Evolutionary conservation across 1,284 basidiomycete species (phyloP).

Genomic region (Vanrija pseudolonga): DNA sequence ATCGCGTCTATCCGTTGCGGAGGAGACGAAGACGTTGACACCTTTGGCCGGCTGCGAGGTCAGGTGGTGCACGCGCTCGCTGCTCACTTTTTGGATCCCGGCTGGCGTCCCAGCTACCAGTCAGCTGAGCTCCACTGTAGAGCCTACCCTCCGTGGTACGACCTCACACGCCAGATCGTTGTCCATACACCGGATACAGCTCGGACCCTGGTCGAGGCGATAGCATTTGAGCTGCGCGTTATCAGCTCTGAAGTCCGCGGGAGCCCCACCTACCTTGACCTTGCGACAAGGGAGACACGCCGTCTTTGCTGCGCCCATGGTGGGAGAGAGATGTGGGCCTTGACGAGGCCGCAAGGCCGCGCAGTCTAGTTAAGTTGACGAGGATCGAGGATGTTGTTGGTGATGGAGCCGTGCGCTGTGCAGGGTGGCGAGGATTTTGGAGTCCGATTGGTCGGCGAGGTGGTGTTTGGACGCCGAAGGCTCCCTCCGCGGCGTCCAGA

Average conservation of each 20-base stretch:
- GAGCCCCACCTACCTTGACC: constrained; percentile 8
- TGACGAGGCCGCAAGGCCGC: no score
- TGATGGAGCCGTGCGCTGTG: no score
- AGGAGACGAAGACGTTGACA: no score
- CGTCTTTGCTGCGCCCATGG: constrained; percentile 3
- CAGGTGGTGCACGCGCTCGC: background rate
- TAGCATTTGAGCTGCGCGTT: constrained; percentile 11
- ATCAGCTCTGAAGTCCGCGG: background rate
- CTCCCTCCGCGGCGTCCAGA: no score
- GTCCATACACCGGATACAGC: constrained; percentile 12
- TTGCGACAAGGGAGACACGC: constrained; percentile 16
- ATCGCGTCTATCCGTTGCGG: no score
- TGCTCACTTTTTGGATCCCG: constrained; percentile 20
- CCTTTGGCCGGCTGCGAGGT: background rate
- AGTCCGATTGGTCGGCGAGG: no score
- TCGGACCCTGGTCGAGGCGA: background rate
- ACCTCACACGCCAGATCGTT: constrained; percentile 8
- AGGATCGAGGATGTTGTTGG: no score
- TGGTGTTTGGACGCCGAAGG: no score
- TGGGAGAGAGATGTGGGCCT: background rate
- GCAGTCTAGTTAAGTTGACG: no score
- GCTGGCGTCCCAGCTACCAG: constrained; percentile 16
- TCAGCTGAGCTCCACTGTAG: background rate
- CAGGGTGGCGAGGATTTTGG: no score
- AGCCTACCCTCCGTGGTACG: constrained; percentile 12